Evolutionary conservation across 1,284 basidiomycete genomes (phyloP).

Genomic region (Ceratobasidium theobromae): DNA sequence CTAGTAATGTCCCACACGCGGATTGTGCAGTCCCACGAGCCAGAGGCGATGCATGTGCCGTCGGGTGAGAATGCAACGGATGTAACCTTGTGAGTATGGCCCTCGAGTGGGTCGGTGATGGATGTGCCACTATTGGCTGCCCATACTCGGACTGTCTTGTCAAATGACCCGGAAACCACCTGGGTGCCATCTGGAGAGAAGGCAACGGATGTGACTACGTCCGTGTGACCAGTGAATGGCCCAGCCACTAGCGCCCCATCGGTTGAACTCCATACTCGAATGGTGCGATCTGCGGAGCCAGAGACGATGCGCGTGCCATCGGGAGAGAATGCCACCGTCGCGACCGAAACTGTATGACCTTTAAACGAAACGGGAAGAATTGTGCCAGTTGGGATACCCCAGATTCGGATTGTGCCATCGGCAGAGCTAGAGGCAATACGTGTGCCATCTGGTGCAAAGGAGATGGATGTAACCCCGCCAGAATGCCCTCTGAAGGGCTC

Average conservation of each 20-base stretch:
- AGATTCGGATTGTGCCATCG: constrained; percentile 15
- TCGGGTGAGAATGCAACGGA: too few relatives aligned
- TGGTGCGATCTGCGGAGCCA: constrained; percentile 42
- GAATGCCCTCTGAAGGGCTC: neutral
- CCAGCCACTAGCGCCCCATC: constrained; percentile 36
- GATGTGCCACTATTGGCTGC: too few relatives aligned
- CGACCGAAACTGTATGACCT: neutral
- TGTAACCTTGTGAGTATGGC: too few relatives aligned
- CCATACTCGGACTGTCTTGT: too few relatives aligned
- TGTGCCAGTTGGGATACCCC: constrained; percentile 10
- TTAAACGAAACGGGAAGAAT: neutral
- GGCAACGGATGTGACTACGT: neutral
- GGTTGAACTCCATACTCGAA: constrained; percentile 48
- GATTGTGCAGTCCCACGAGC: too few relatives aligned
- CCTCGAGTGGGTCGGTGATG: too few relatives aligned
- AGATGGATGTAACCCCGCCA: neutral
- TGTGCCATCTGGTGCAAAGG: constrained; percentile 18
- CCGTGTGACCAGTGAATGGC: neutral
- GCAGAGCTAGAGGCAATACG: constrained; percentile 10
- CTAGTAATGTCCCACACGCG: too few relatives aligned
- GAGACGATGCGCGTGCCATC: neutral
- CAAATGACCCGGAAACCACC: neutral
- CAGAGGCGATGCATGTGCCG: too few relatives aligned
- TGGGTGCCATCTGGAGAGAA: neutral
- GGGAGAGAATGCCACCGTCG: neutral